Percentiles rank a stretch among this genome's conserved stretches.
Conservation (phyloP, 108 stramenopile species). For the Nannochloropsis gaditana region DNA sequence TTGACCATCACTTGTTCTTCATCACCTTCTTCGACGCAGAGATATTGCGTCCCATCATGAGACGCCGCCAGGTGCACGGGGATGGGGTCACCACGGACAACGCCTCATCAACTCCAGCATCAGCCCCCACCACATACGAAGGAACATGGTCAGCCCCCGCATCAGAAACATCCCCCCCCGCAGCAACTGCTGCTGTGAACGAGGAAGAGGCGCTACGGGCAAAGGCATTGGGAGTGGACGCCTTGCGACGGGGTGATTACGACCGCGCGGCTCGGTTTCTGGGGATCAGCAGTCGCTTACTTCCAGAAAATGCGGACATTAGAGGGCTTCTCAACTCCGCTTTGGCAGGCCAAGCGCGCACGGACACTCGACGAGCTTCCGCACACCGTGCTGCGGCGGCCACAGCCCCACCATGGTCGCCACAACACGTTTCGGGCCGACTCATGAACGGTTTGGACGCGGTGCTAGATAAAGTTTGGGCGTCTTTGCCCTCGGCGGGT, state of each 20-base stretch:
- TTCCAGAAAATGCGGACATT: neutral
- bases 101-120: neutral
- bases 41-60: too few species aligned
- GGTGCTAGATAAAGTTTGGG: neutral
- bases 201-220: neutral
- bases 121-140: neutral
- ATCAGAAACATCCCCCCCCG: neutral
- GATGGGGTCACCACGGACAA: too few species aligned
- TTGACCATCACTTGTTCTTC: too few species aligned
- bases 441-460: neutral
- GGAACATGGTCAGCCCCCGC: neutral
- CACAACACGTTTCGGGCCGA: neutral
- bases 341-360: slow-evolving; percentile 7
- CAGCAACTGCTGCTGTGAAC: neutral
- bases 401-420: neutral
- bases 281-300: neutral
- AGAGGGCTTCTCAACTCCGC: slow-evolving; percentile 10
- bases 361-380: neutral
- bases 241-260: neutral
- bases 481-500: neutral
- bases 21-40: too few species aligned
- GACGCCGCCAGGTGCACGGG: too few species aligned
- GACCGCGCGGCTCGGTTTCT: neutral
- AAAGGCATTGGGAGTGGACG: neutral
- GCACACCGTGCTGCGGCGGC: neutral